A percentile compares a stretch with the other conserved stretches of the same genome.
These are phyloP conservation scores for Pythium volutum DNA, from an alignment of 352 stramenopile genomes.

Conservation along the genomic window DNA sequence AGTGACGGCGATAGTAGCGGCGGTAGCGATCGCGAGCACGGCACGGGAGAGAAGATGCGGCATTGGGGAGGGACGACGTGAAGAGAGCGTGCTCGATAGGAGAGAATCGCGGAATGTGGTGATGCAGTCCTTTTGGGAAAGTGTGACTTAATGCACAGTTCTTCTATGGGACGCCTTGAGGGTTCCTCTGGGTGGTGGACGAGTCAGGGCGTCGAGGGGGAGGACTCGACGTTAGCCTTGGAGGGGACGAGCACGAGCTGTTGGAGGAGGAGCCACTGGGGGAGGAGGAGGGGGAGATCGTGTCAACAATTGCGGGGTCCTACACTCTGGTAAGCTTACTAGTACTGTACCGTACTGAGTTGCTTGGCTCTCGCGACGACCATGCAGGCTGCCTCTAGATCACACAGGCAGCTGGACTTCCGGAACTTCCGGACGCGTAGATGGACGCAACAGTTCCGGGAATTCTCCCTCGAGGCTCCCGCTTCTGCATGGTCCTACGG, in stretches of 20 bases:
- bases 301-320: conserved; percentile 2
- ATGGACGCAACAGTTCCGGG: neutral
- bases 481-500: neutral
- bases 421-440: neutral
- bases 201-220: no score
- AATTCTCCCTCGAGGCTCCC: neutral
- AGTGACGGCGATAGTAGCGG: neutral
- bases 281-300: neutral
- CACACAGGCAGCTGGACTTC: conserved; percentile 2
- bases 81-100: no score
- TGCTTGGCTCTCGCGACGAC: neutral
- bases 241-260: neutral
- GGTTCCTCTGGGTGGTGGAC: no score
- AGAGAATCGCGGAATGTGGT: conserved; percentile 4
- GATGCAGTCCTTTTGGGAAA: neutral
- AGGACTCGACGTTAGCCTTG: no score
- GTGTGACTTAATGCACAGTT: no score
- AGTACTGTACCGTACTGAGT: neutral
- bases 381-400: no score
- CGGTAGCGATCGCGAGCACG: neutral
- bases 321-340: neutral
- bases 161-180: no score
- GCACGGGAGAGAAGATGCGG: neutral
- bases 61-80: neutral
- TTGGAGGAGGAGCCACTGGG: neutral